Evolutionary conservation across 306 rosid species (phyloP).

Genomic region (Calophaca sinica): DNA sequence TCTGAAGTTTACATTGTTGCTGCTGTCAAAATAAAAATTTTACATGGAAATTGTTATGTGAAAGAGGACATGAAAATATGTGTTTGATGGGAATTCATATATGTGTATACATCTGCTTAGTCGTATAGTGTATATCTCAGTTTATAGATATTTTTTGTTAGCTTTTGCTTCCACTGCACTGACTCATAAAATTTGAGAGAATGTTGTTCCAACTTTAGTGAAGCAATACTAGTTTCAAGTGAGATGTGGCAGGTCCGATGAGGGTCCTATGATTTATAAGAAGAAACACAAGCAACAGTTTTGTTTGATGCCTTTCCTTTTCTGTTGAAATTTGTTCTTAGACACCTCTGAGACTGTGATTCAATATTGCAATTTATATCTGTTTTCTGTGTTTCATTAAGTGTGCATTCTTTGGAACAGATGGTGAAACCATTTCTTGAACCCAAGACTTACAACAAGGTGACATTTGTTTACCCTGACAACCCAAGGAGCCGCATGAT

Average conservation of each 20-base stretch:
- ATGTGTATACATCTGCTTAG: background rate
- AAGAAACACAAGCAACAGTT: constrained; percentile 3
- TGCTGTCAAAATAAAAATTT: background rate
- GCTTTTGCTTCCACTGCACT: constrained; percentile 23
- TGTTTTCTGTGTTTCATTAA: constrained; percentile 4
- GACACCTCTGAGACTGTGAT: background rate
- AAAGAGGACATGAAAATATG: constrained; percentile 1
- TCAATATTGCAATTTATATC: constrained; percentile 7
- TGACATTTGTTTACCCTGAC: constrained; percentile 70
- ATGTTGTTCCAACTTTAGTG: constrained; percentile 8
- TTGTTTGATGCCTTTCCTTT: background rate
- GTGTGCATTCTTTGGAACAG: constrained; percentile 50
- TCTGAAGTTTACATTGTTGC: background rate
- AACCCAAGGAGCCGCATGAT: constrained; percentile 62
- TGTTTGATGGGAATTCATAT: constrained; percentile 1
- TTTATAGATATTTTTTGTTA: constrained; percentile 13
- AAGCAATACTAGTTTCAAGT: constrained; percentile 28
- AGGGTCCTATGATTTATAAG: constrained; percentile 14
- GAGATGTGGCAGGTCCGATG: background rate
- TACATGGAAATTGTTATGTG: background rate
- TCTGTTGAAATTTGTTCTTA: constrained; percentile 18
- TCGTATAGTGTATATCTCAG: background rate
- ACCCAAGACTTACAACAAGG: constrained; percentile 70
- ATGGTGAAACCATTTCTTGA: constrained; percentile 87
- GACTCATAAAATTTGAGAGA: constrained; percentile 7